phyloP scores from a whole-genome alignment of 192 early-diverging fungal genomes.

The Chytriomyces sp. region DNA sequence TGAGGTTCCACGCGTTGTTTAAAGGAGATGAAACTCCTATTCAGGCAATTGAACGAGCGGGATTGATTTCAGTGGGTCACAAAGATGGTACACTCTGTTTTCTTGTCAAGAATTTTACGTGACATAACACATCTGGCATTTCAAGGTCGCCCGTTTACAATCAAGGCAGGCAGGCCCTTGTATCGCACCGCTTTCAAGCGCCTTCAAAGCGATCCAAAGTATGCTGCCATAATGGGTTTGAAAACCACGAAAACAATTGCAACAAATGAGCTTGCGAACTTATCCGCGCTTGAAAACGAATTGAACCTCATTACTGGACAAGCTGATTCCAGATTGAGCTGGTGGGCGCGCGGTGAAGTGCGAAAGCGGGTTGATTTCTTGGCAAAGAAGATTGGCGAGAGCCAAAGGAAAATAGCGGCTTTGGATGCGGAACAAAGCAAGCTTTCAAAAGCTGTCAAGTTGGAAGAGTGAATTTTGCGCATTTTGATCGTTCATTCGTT shows the following conservation, averaged over 20 bases:
- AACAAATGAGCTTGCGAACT: constrained; percentile 44
- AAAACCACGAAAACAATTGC: constrained; percentile 44
- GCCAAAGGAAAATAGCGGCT: constrained; percentile 38
- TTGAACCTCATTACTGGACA: constrained; percentile 35
- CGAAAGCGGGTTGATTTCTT: constrained; percentile 37
- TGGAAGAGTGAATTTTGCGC: constrained; percentile 35
- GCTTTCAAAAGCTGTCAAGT: constrained; percentile 43
- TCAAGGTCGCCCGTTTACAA: constrained; percentile 77
- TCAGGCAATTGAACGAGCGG: constrained; percentile 85
- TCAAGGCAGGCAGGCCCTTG: constrained; percentile 84
- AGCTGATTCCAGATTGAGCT: constrained; percentile 7
- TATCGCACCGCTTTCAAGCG: constrained; percentile 79
- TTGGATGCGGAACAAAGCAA: constrained; percentile 38
- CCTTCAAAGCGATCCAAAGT: constrained; percentile 73
- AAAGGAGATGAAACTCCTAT: constrained; percentile 81
- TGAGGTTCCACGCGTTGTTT: constrained; percentile 83
- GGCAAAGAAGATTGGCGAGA: constrained; percentile 31
- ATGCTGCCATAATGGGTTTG: constrained; percentile 80
- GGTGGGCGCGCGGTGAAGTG: constrained; percentile 26
- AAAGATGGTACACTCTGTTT: constrained; percentile 60
- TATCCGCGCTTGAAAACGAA: constrained; percentile 45
- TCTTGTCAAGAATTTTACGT: constrained; percentile 9
- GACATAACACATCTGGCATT: not conserved
- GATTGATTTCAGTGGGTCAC: constrained; percentile 81
- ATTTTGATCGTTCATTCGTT: not conserved